Base-by-base conservation (phyloP, 2,329 filamentous ascomycete genomes). In the Fusarium metavorans region DNA sequence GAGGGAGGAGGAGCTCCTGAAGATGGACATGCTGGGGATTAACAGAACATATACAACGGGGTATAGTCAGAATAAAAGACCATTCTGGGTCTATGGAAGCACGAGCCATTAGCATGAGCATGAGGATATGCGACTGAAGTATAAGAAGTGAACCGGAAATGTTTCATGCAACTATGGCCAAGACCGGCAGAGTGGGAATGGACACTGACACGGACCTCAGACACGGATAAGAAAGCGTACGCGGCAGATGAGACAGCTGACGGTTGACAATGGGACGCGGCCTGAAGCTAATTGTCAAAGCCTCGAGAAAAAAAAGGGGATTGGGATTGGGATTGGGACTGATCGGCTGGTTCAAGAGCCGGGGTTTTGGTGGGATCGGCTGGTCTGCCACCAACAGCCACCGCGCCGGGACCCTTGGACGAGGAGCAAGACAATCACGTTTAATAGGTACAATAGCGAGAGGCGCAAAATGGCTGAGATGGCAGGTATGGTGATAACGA, bases 341-440 rank as follows among this genome's bases (percentile, higher is more conserved):
- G 30, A 59, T 63, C 64, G 27, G 41, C 48, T 57, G 14, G 50
- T 50, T 64, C 16, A 39, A 67, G 60, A 69, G 35, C 68, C 50
- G 59, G 66, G 72, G 59, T 72, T 20, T 63, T 30, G 50, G 62
- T 45, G 41, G 59, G 68, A 64, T 59, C 52, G 52, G 39, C 63
- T 64, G 43, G 58, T 48, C 65, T 67, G 54, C 64, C 64, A 67
- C 50, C 61, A 63, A 64, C 63, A 72, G 75, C 75, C 72, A 71
- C 67, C 58, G 57, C 48, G 59, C 41, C 37, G 27, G 56, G 63
- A 58, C 72, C 68, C 72, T 56, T 37, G 61, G 68, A 32, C n/a
- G 50, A 57, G 37, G n/a, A 68, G 52, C 41, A 25, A 73, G 57
- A 71, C 57, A 70, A 54, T 50, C 57, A 65, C 35, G 72, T 75